phyloP scores from a whole-genome alignment of 257 asterid genomes.

The Sherardia arvensis region DNA sequence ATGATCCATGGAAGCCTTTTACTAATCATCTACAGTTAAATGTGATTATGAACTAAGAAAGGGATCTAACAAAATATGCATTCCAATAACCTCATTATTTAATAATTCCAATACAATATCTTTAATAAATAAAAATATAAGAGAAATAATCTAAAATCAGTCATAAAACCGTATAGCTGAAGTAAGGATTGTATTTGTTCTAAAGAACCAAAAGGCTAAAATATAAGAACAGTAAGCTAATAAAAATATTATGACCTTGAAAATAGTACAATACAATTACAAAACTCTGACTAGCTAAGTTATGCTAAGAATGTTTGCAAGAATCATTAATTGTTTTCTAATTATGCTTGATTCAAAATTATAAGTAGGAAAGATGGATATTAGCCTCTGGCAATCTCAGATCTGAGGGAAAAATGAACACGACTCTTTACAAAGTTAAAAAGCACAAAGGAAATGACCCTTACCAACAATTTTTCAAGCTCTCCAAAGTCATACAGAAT shows the following conservation, averaged over 20 bases:
- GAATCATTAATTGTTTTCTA: background rate
- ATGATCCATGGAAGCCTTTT: background rate
- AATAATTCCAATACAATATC: too few relatives aligned
- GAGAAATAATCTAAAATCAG: background rate
- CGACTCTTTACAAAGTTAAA: background rate
- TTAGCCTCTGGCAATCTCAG: background rate
- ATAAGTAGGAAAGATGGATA: background rate
- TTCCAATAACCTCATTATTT: background rate
- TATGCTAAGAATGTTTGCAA: background rate
- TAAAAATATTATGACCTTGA: background rate
- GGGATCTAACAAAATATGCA: background rate
- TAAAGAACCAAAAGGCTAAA: background rate
- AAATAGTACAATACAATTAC: too few relatives aligned
- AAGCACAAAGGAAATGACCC: constrained; percentile 1
- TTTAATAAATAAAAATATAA: too few relatives aligned
- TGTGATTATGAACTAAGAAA: background rate
- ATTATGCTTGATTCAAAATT: background rate
- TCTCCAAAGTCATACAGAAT: constrained; percentile 72
- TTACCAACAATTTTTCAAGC: constrained; percentile 58
- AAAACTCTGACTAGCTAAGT: background rate
- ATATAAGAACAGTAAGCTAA: too few relatives aligned
- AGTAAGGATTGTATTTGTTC: background rate
- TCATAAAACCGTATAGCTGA: too few relatives aligned
- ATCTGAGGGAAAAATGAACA: background rate
- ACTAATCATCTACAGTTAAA: background rate